Percentiles rank a stretch among this genome's conserved stretches.
phyloP scores from a whole-genome alignment of 257 asterid genomes.

The Nicotiana obtusifolia region DNA sequence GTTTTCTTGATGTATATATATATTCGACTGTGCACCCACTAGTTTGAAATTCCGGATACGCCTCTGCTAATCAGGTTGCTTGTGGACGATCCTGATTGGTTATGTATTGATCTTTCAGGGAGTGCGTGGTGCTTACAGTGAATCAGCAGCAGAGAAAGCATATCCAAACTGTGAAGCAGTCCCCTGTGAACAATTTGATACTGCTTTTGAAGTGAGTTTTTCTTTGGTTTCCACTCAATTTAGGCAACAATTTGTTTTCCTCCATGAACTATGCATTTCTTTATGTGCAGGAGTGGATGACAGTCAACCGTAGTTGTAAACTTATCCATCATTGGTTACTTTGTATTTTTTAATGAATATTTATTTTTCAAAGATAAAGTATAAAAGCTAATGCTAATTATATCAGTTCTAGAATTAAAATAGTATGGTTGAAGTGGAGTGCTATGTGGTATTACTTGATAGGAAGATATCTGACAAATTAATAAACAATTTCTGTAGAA shows the following conservation, averaged over 20 bases:
- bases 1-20: not conserved
- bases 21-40: not conserved
- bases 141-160: conserved; percentile 95
- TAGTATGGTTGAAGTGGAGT: not conserved
- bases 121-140: conserved; percentile 90
- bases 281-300: not conserved
- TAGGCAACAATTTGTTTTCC: not conserved
- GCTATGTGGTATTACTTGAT: not conserved
- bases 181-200: conserved; percentile 94
- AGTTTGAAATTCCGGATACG: not conserved
- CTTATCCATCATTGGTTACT: not conserved
- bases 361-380: not conserved
- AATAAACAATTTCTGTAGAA: not conserved
- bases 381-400: not conserved
- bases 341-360: not conserved
- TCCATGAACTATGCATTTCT: not conserved
- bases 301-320: not conserved
- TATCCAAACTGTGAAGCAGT: conserved; percentile 98
- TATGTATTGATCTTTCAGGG: conserved; percentile 41
- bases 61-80: not conserved
- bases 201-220: conserved; percentile 77
- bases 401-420: not conserved
- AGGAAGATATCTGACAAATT: not conserved
- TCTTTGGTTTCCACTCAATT: not conserved
- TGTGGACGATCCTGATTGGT: not conserved